phyloP scores from a whole-genome alignment of 2,329 filamentous ascomycete genomes.

The Penicillium brevicompactum region DNA sequence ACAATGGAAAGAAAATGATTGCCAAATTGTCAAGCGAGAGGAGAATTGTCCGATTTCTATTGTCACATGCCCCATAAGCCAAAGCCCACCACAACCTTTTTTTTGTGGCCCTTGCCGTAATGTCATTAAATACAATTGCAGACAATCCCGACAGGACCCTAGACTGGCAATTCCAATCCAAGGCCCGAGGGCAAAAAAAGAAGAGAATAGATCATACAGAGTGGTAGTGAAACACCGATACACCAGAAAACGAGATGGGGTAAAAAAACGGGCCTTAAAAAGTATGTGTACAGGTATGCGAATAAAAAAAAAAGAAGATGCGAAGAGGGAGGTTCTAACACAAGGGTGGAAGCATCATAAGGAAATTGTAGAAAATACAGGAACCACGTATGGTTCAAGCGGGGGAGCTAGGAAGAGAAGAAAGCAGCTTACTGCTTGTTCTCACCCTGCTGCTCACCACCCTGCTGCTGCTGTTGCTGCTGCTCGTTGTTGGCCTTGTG shows the following conservation, averaged over 20 bases:
- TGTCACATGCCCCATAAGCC: slow-evolving; percentile 37
- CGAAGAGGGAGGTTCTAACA: slow-evolving; percentile 25
- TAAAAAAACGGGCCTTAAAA: slow-evolving; percentile 24
- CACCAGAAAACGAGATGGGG: slow-evolving; percentile 37
- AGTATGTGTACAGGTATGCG: slow-evolving; percentile 44
- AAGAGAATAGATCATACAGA: slow-evolving; percentile 26
- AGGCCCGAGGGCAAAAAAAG: slow-evolving; percentile 29
- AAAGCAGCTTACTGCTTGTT: slow-evolving; percentile 60
- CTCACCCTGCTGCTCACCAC: slow-evolving; percentile 55
- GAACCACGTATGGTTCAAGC: slow-evolving; percentile 21
- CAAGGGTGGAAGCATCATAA: slow-evolving; percentile 18
- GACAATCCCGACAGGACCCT: slow-evolving; percentile 33
- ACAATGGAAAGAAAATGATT: neutral
- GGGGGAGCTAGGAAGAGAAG: slow-evolving; percentile 39
- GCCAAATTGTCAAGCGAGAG: slow-evolving; percentile 33
- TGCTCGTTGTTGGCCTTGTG: slow-evolving; percentile 86
- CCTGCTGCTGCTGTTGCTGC: slow-evolving; percentile 55
- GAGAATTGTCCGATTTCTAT: slow-evolving; percentile 46
- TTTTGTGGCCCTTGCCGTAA: slow-evolving; percentile 40
- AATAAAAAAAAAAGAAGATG: slow-evolving; percentile 25
- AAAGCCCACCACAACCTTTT: slow-evolving; percentile 35
- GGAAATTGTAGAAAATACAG: slow-evolving; percentile 30
- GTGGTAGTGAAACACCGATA: slow-evolving; percentile 37
- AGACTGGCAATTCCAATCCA: slow-evolving; percentile 18
- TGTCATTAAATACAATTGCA: slow-evolving; percentile 45